phyloP scores from a whole-genome alignment of 2,329 filamentous ascomycete genomes.

The Emergomyces orientalis region DNA sequence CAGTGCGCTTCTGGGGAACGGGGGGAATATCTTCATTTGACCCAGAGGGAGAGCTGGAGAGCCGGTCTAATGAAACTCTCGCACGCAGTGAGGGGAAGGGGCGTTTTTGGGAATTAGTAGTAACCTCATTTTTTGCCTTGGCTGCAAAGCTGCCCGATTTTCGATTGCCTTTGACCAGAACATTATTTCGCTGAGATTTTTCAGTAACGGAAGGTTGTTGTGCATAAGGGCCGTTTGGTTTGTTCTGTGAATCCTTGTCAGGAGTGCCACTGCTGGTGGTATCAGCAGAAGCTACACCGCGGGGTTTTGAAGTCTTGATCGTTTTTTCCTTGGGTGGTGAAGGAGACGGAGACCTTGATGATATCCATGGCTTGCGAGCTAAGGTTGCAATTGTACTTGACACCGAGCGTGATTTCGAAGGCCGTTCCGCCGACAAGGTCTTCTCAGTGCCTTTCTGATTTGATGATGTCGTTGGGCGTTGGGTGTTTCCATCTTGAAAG shows the following conservation, averaged over 20 bases:
- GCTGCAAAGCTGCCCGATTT: constrained; percentile 27
- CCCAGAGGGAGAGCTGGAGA: constrained; percentile 34
- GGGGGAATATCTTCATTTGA: constrained; percentile 41
- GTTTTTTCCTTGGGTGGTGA: constrained; percentile 24
- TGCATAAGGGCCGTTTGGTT: not conserved
- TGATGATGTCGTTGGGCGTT: constrained; percentile 20
- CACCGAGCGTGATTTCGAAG: constrained; percentile 30
- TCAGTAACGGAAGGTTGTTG: not conserved
- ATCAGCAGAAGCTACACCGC: not conserved
- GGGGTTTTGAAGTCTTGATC: constrained; percentile 12
- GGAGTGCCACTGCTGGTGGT: not conserved
- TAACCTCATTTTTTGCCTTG: constrained; percentile 28
- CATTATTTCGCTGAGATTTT: not conserved
- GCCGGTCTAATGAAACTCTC: constrained; percentile 40
- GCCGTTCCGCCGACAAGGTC: constrained; percentile 23
- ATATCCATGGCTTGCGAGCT: constrained; percentile 44
- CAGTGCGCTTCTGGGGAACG: constrained; percentile 37
- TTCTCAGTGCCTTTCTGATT: constrained; percentile 19
- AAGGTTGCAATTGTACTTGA: constrained; percentile 44
- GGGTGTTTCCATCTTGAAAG: constrained; percentile 29
- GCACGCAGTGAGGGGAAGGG: constrained; percentile 33
- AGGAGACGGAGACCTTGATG: constrained; percentile 41
- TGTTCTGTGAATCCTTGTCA: not conserved
- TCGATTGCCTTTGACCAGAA: not conserved
- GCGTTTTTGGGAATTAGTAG: constrained; percentile 28